Base-by-base conservation (phyloP, 257 asterid species). In the Solanum chmielewskii region DNA sequence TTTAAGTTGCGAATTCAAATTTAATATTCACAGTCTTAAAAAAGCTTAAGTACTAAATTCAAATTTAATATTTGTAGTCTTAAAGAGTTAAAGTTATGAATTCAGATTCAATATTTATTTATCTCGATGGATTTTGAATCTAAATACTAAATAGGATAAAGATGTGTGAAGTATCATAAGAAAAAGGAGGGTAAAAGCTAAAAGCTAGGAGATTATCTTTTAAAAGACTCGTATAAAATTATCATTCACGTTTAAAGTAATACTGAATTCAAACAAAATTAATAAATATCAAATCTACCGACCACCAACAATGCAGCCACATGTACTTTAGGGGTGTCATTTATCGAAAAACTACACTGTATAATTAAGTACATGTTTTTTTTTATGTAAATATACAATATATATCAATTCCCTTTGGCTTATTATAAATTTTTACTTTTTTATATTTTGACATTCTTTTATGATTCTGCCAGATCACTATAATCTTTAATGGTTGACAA, bases 381-480 rank as follows among this genome's bases (percentile, higher is more conserved):
- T 49, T 52, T 52, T 49, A 52, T 52, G 23, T 52, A 52, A 16
- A 16, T 52, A 52, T 5, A 16, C 9, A 16, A 52, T 52, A 52
- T 47, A 47, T 52, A 52, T 52, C 23, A 0, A 52, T 23, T 52
- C 62, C 62, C 62, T 52, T 52, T 16, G 0, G 1, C 21, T 52
- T 52, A 52, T 52, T 52, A 0, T 52, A 52, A 0, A 0, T 16
- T 49, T 52, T 16, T 16, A 2, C 62, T 52, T 16, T 1, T 52
- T 52, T 52, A 52, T 3, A 52, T 52, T 52, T 16, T 2, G 0
- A 15, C 10, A 16, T 0, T 52, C 0, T 49, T 49, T 49, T 0
- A 52, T 52, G 1, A 52, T 52, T 52, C 10, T 23, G 18, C 62
- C n/a, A 52, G 0, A 16, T 52, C 73, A 25, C 35, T 6, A 66